Evolutionary conservation across 2,329 filamentous ascomycete genomes (phyloP).

Genomic region (Pseudopithomyces maydicus): DNA sequence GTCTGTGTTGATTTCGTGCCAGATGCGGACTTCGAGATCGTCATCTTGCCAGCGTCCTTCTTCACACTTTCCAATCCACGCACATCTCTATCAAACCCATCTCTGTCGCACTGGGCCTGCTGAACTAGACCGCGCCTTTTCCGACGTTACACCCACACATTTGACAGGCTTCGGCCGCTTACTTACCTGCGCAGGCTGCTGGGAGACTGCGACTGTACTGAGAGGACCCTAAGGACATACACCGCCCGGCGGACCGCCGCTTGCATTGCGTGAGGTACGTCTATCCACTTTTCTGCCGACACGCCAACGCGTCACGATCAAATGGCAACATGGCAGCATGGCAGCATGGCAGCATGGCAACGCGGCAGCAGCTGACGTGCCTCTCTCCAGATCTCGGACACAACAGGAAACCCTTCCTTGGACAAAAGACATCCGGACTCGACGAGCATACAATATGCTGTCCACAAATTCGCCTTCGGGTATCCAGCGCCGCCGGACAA

Average conservation of each 20-base stretch:
- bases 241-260: conserved; percentile 76
- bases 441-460: conserved; percentile 77
- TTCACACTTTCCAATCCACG: conserved; percentile 21
- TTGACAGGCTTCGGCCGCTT: conserved; percentile 37
- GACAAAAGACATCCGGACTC: conserved; percentile 65
- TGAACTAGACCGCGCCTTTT: conserved; percentile 5
- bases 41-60: conserved; percentile 32
- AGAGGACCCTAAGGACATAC: conserved; percentile 52
- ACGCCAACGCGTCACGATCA: neutral
- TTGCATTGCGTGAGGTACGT: conserved; percentile 82
- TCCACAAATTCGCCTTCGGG: conserved; percentile 70
- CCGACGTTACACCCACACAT: conserved; percentile 14
- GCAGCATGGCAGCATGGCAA: neutral
- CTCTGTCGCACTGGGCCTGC: neutral
- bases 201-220: conserved; percentile 49
- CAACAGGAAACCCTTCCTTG: conserved; percentile 44
- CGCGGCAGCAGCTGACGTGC: conserved; percentile 30
- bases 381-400: conserved; percentile 44
- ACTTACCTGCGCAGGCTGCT: conserved; percentile 46
- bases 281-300: neutral
- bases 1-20: conserved; percentile 34
- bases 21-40: conserved; percentile 29
- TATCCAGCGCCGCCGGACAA: conserved; percentile 74
- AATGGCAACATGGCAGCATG: neutral
- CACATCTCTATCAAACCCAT: conserved; percentile 4